Base-by-base conservation (phyloP, 169 alveolate species). In the Eimeria sp. region DNA sequence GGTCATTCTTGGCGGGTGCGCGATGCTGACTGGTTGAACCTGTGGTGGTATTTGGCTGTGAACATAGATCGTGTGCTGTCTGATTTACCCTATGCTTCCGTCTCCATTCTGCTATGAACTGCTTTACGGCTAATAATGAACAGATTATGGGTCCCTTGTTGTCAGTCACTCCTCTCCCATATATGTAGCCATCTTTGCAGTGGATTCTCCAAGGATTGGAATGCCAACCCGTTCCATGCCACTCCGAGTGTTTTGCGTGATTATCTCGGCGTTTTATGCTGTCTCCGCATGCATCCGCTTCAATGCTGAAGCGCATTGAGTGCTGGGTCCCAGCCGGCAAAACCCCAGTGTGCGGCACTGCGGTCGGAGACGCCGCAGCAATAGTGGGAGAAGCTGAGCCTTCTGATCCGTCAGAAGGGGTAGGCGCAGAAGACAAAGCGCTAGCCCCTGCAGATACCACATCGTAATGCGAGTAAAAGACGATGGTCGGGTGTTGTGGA, bases 111-210 rank as follows among this genome's bases (percentile, higher is more conserved):
- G 90, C 75, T 3, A 84, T 72, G 80, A 95, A 89, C 61, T 57
- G 95, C 89, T 76, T 78, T 43, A 92, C 97, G 67, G 97, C 97
- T n/a, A 95, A 84, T 49, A 95, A 14, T 20, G 95, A 67, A 49
- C 94, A 91, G 67, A 92, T 80, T n/a, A 95, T 73, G 49, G 97
- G 97, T 58, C 97, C 97, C 73, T 95, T 95, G 92, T 95, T 95
- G 95, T 95, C 97, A 47, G 95, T 91, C 72, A 84, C 95, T 75
- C 97, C 97, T 25, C 97, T 40, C 40, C 97, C 97, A 75, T 95
- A 95, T 22, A 84, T 63, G 92, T 90, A 95, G 82, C 97, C 97
- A 51, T 95, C 97, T 63, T 90, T 80, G 80, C 95, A 94, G 87
- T 70, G 63, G 76, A 95, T 47, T 57, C 82, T 54, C 93, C 93